These are phyloP conservation scores for Erysimum cheiranthoides DNA, from an alignment of 345 rosid species.

Conservation along the genomic window DNA sequence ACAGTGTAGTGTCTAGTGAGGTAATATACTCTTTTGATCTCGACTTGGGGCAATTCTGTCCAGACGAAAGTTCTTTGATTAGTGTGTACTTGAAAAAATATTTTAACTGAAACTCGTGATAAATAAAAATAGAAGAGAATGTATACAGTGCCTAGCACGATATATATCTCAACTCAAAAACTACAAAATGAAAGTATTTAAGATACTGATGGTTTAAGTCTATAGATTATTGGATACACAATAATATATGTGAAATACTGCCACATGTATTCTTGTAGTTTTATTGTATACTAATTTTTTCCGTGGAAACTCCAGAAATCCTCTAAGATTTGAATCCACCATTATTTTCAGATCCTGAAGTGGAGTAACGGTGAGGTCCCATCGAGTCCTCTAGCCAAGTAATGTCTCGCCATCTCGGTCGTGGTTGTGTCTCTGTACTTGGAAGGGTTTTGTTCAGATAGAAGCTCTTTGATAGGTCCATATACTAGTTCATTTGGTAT, in stretches of 20 bases:
- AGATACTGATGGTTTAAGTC: slow-evolving; percentile 8
- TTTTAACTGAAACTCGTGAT: background rate
- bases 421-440: slow-evolving; percentile 51
- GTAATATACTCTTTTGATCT: background rate
- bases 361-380: slow-evolving; percentile 32
- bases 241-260: background rate
- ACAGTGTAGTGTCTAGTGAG: slow-evolving; percentile 11
- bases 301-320: background rate
- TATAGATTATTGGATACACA: background rate
- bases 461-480: slow-evolving; percentile 52
- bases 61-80: background rate
- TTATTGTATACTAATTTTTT: background rate
- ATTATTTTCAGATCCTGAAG: slow-evolving; percentile 24
- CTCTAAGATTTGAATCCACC: background rate
- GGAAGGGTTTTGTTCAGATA: slow-evolving; percentile 52
- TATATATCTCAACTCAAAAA: background rate
- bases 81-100: background rate
- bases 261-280: background rate
- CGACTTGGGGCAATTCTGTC: background rate
- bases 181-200: background rate
- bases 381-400: slow-evolving; percentile 46
- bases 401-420: slow-evolving; percentile 32
- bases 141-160: background rate
- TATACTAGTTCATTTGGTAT: slow-evolving; percentile 20
- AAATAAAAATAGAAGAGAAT: no score